phyloP scores from a whole-genome alignment of 2,329 filamentous ascomycete genomes.

The Pseudocercospora musae region DNA sequence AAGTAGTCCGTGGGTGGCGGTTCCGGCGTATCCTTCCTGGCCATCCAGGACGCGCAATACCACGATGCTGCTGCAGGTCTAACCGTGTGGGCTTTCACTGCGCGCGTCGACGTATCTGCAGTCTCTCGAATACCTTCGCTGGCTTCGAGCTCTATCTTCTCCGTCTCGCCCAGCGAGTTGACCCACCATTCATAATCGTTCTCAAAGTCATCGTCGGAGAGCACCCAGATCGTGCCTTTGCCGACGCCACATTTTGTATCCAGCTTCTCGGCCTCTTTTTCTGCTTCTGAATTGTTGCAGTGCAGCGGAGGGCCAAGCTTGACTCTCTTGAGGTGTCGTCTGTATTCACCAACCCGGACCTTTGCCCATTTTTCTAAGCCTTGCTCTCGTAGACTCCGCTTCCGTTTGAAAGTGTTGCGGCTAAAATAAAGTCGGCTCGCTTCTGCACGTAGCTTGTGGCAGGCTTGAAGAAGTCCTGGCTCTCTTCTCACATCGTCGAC shows the following conservation, averaged over 20 bases:
- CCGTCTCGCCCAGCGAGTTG: constrained; percentile 14
- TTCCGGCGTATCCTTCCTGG: neutral
- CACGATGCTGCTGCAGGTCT: constrained; percentile 8
- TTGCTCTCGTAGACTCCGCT: constrained; percentile 10
- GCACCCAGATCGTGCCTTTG: constrained; percentile 14
- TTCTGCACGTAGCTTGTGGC: constrained; percentile 11
- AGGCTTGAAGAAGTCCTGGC: constrained; percentile 13
- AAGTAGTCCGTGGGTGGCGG: constrained; percentile 11
- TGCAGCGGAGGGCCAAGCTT: constrained; percentile 8
- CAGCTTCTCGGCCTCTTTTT: constrained; percentile 10
- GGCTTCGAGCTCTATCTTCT: constrained; percentile 5
- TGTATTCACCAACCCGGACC: constrained; percentile 10
- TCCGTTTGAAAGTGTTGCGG: constrained; percentile 17
- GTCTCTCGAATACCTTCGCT: neutral
- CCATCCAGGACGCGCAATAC: constrained; percentile 12
- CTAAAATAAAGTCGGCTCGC: constrained; percentile 11
- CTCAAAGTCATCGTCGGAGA: constrained; percentile 4
- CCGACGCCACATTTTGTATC: constrained; percentile 9
- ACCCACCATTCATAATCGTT: constrained; percentile 16
- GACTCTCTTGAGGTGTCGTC: constrained; percentile 5
- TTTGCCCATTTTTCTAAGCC: constrained; percentile 13
- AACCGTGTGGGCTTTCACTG: neutral
- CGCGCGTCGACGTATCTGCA: neutral
- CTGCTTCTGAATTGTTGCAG: constrained; percentile 15
- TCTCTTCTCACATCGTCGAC: constrained; percentile 1